These are phyloP conservation scores for Plasmodium vivax DNA, from an alignment of 169 alveolate species.

Conservation along the genomic window DNA sequence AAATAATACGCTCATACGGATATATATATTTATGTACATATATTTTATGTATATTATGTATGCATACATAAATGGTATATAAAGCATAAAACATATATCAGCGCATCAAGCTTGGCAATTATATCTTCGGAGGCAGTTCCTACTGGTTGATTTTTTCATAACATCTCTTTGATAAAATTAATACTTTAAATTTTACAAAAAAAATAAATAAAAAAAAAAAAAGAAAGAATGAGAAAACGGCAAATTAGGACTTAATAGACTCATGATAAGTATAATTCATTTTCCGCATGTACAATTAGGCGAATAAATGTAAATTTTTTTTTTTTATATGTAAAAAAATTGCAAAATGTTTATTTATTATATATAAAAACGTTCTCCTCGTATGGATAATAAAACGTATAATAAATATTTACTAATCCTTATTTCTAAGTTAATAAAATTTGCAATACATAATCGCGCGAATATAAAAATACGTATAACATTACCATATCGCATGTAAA, in stretches of 20 bases:
- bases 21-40: background rate
- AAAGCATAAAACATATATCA: background rate
- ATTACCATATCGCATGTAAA: too few species aligned
- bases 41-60: background rate
- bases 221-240: background rate
- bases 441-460: too few species aligned
- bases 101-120: background rate
- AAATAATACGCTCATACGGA: background rate
- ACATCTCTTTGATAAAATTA: background rate
- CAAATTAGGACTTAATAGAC: background rate
- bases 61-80: background rate
- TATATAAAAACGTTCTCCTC: background rate
- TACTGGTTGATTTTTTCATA: background rate
- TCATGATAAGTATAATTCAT: background rate
- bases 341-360: background rate
- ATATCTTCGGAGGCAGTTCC: background rate
- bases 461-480: too few species aligned
- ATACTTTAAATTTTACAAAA: background rate
- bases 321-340: too few species aligned
- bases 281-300: background rate
- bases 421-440: too few species aligned
- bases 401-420: too few species aligned
- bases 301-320: background rate
- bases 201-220: background rate
- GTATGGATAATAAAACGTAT: too few species aligned